Evolutionary conservation across 257 asterid genomes (phyloP).

Genomic region (Perilla frutescens): DNA sequence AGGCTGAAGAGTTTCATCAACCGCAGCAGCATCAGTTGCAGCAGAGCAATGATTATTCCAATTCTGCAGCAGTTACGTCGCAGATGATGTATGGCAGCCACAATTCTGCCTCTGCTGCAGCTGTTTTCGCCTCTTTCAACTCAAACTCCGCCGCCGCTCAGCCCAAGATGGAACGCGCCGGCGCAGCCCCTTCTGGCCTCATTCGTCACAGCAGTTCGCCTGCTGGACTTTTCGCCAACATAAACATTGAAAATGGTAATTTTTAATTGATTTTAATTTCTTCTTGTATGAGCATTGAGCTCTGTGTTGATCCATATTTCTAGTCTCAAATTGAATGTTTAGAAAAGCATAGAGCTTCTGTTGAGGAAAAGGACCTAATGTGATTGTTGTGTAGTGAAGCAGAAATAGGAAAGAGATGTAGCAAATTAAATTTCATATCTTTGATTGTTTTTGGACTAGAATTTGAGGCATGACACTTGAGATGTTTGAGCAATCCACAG

Average conservation of each 20-base stretch:
- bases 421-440: neutral
- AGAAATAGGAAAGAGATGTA: too few relatives aligned
- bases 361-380: neutral
- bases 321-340: too few relatives aligned
- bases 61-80: conserved; percentile 19
- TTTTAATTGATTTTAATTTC: neutral
- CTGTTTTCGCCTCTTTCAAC: conserved; percentile 33
- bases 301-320: too few relatives aligned
- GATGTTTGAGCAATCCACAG: conserved; percentile 53
- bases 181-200: conserved; percentile 51
- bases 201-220: conserved; percentile 84
- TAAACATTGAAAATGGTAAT: conserved; percentile 59
- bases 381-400: neutral
- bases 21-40: conserved; percentile 22
- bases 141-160: conserved; percentile 33
- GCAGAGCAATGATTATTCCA: conserved; percentile 42
- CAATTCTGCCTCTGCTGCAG: conserved; percentile 29
- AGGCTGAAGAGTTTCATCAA: conserved; percentile 5
- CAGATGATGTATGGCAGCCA: conserved; percentile 39
- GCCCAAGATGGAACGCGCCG: conserved; percentile 47
- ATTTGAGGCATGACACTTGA: conserved; percentile 31
- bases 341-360: too few relatives aligned
- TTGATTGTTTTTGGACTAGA: neutral
- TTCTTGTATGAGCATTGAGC: too few relatives aligned
- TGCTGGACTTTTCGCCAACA: conserved; percentile 69